Evolutionary conservation across 2,329 filamentous ascomycete genomes (phyloP), one percentile per base, ranked within the genome.

Genomic region (Ascomycota sp.): DNA sequence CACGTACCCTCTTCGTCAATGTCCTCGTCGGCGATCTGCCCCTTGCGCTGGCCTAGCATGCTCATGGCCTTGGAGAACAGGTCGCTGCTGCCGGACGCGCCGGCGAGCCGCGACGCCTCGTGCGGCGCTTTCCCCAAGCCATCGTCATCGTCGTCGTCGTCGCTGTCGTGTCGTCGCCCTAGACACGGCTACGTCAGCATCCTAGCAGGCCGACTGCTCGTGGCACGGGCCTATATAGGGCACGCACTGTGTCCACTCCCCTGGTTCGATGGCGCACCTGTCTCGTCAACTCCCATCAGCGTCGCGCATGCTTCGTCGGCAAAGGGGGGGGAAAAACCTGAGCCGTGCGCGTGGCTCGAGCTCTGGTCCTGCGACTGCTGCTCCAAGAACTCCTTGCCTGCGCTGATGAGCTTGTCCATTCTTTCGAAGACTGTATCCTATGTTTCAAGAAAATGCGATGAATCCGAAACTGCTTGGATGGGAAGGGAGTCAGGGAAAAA

Each of bases 11-110:
- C 51, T 42, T 70, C 64, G 21, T 57, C 53, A 26, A 56, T 41
- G 30, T 68, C 60, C 33, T 64, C 55, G 23, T 56, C 41, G n/a
- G 52, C 52, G 17, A 68, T 43, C 33, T 53, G 46, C 33, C 48
- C 40, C 54, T 65, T 63, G 45, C 61, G 63, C 48, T 63, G 51
- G 12, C 52, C 49, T 28, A 70, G 50, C 25, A 53, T 43, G 31
- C 55, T 51, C 21, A 68, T 47, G 33, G 69, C 50, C 40, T 36
- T 48, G 33, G 56, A 55, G 43, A 69, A 70, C 33, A 69, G 45
- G 41, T 55, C 52, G 41, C 44, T 44, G 41, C 56, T 53, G 29
- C 61, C 61, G 17, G n/a, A n/a, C 5, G n/a, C 10, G 10, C 23
- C 11, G 56, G 59, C 22, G 44, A 47, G 32, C 62, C 60, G 15